phyloP scores from a whole-genome alignment of 768 basidiomycete genomes.

The Boletus tomentosulus region DNA sequence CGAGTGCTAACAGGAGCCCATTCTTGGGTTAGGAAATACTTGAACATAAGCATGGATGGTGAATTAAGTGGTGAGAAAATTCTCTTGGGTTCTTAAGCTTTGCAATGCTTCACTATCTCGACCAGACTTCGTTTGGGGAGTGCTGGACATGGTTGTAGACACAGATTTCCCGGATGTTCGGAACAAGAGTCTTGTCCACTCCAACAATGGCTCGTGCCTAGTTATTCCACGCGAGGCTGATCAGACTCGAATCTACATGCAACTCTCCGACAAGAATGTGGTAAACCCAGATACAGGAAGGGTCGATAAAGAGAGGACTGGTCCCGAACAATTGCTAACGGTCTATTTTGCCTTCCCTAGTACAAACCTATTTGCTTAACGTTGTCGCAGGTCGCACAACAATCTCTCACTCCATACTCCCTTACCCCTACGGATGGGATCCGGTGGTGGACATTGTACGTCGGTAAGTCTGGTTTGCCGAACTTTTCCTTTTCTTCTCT shows the following conservation, averaged over 20 bases:
- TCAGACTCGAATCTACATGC: slow-evolving; percentile 48
- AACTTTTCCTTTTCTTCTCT: neutral
- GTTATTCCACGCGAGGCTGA: slow-evolving; percentile 49
- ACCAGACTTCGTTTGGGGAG: slow-evolving; percentile 42
- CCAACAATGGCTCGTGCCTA: slow-evolving; percentile 46
- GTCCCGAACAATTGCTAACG: slow-evolving; percentile 38
- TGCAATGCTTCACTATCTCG: neutral
- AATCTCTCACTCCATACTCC: slow-evolving; percentile 39
- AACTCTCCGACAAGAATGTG: slow-evolving; percentile 40
- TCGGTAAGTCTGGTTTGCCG: slow-evolving; percentile 30
- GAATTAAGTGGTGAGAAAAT: slow-evolving; percentile 48
- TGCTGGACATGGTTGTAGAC: slow-evolving; percentile 42
- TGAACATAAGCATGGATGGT: slow-evolving; percentile 70
- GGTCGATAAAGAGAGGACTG: slow-evolving; percentile 37
- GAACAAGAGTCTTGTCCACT: slow-evolving; percentile 46
- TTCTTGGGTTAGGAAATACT: slow-evolving; percentile 73
- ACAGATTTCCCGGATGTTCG: slow-evolving; percentile 56
- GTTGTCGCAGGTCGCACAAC: slow-evolving; percentile 34
- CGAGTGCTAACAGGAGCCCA: slow-evolving; percentile 55
- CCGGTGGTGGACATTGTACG: slow-evolving; percentile 50
- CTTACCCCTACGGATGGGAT: slow-evolving; percentile 31
- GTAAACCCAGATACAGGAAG: slow-evolving; percentile 37
- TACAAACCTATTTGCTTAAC: neutral
- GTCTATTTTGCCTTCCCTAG: slow-evolving; percentile 14
- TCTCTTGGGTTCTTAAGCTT: neutral